These are phyloP conservation scores for Candida broadrunensis DNA, from an alignment of 805 yeast genomes.

Conservation along the genomic window DNA sequence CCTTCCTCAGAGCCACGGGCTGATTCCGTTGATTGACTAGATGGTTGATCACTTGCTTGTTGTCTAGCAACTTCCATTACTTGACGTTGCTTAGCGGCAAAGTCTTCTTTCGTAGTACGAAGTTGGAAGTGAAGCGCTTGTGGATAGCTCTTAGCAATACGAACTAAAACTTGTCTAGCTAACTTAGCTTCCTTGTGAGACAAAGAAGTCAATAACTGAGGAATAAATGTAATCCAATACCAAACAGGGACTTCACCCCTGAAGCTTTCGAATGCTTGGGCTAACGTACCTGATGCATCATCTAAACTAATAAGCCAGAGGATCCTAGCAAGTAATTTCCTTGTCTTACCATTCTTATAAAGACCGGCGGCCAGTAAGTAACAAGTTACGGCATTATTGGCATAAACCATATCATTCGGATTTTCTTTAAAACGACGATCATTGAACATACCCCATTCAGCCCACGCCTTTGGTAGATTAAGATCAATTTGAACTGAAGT, in stretches of 20 bases:
- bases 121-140: slow-evolving; percentile 96
- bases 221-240: slow-evolving; percentile 98
- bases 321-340: slow-evolving; percentile 83
- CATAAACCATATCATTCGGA: slow-evolving; percentile 76
- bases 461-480: slow-evolving; percentile 97
- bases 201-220: slow-evolving; percentile 84
- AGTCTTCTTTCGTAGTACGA: slow-evolving; percentile 93
- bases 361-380: slow-evolving; percentile 97
- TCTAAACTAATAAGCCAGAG: slow-evolving; percentile 92
- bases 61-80: slow-evolving; percentile 37
- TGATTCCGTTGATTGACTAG: slow-evolving; percentile 1
- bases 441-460: slow-evolving; percentile 97
- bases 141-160: slow-evolving; percentile 95
- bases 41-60: slow-evolving; percentile 3
- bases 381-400: slow-evolving; percentile 92
- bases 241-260: slow-evolving; percentile 97
- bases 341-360: slow-evolving; percentile 87
- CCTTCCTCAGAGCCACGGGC: slow-evolving; percentile 4
- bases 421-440: slow-evolving; percentile 84
- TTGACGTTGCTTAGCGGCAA: slow-evolving; percentile 81
- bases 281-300: slow-evolving; percentile 74
- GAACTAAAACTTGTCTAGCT: slow-evolving; percentile 81
- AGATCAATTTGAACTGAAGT: slow-evolving; percentile 96
- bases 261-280: slow-evolving; percentile 86
- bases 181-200: slow-evolving; percentile 89